These are phyloP conservation scores for Aspergillus ustus DNA, from an alignment of 2,329 filamentous ascomycete species.

Conservation along the genomic window DNA sequence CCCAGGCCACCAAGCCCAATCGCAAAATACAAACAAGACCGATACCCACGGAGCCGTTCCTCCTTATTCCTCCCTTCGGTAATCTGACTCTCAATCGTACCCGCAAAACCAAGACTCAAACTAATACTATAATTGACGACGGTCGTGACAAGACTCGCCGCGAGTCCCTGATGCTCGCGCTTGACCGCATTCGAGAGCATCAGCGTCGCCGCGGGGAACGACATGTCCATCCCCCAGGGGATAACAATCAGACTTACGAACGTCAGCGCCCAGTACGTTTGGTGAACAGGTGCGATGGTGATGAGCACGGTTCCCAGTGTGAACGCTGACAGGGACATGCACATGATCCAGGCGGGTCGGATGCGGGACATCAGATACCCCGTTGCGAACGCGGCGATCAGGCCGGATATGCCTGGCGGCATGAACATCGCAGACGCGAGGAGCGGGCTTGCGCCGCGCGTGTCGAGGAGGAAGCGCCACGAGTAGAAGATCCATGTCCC, in stretches of 20 bases:
- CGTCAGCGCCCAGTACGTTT: slow-evolving; percentile 67
- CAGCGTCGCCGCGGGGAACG: slow-evolving; percentile 65
- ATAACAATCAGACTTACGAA: slow-evolving; percentile 65
- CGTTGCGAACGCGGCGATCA: slow-evolving; percentile 36
- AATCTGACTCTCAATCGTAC: slow-evolving; percentile 62
- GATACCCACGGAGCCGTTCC: slow-evolving; percentile 44
- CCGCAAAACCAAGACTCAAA: slow-evolving; percentile 68
- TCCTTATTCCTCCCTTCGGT: slow-evolving; percentile 42
- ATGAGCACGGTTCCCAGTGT: slow-evolving; percentile 47
- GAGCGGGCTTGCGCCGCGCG: slow-evolving; percentile 31
- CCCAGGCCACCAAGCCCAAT: slow-evolving; percentile 40
- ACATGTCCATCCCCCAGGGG: slow-evolving; percentile 70
- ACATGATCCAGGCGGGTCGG: slow-evolving; percentile 26
- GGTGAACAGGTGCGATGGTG: slow-evolving; percentile 54
- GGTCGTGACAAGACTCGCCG: slow-evolving; percentile 64
- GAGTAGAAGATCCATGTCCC: slow-evolving; percentile 49
- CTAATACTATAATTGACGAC: slow-evolving; percentile 72
- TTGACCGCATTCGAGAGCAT: slow-evolving; percentile 60
- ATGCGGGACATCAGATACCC: slow-evolving; percentile 31
- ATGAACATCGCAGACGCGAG: slow-evolving; percentile 36
- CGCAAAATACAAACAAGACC: slow-evolving; percentile 48
- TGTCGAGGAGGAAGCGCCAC: slow-evolving; percentile 38
- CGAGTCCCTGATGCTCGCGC: slow-evolving; percentile 56
- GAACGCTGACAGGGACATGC: slow-evolving; percentile 44
- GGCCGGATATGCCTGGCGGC: slow-evolving; percentile 35